A percentile compares a stretch with the other conserved stretches of the same genome.
phyloP scores from a whole-genome alignment of 108 stramenopile genomes.

The Craspedostauros australis region DNA sequence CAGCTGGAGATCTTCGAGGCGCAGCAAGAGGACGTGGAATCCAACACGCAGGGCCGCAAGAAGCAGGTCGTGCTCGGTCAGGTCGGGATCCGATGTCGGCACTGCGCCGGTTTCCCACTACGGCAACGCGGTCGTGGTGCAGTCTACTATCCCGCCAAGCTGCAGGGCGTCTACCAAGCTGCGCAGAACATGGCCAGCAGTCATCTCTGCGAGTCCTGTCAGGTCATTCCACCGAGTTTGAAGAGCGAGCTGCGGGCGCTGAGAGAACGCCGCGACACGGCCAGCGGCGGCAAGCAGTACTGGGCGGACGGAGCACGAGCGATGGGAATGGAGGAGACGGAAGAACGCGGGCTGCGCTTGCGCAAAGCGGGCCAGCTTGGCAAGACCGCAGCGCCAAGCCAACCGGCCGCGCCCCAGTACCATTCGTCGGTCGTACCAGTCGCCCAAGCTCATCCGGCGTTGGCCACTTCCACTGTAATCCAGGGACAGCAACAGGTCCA shows the following conservation, averaged over 20 bases:
- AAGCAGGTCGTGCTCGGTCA: conserved; percentile 33
- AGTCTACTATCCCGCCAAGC: conserved; percentile 37
- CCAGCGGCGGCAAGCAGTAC: conserved; percentile 75
- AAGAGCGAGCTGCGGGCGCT: conserved; percentile 5
- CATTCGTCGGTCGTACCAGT: no score
- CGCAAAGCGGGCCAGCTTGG: no score
- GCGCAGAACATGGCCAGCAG: conserved; percentile 31
- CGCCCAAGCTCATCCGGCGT: no score
- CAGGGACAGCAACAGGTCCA: no score
- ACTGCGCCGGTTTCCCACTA: conserved; percentile 24
- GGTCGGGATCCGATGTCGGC: conserved; percentile 52
- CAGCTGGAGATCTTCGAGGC: conserved; percentile 48
- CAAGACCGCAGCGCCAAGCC: no score
- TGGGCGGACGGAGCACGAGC: conserved; percentile 52
- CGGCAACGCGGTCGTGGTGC: conserved; percentile 22
- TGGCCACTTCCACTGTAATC: no score
- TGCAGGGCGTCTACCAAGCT: conserved; percentile 30
- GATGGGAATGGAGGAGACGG: conserved; percentile 33
- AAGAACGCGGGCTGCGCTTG: conserved; percentile 17
- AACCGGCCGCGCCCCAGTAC: no score
- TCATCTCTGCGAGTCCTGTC: conserved; percentile 22
- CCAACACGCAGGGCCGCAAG: conserved; percentile 41
- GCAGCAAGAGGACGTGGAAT: conserved; percentile 19
- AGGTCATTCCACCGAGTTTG: conserved; percentile 12
- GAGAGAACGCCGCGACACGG: conserved; percentile 19